Percentiles rank a stretch among this genome's conserved stretches.
Evolutionary conservation across 78 protist genomes (phyloP).

Genomic region (Mastigamoeba balamuthi): DNA sequence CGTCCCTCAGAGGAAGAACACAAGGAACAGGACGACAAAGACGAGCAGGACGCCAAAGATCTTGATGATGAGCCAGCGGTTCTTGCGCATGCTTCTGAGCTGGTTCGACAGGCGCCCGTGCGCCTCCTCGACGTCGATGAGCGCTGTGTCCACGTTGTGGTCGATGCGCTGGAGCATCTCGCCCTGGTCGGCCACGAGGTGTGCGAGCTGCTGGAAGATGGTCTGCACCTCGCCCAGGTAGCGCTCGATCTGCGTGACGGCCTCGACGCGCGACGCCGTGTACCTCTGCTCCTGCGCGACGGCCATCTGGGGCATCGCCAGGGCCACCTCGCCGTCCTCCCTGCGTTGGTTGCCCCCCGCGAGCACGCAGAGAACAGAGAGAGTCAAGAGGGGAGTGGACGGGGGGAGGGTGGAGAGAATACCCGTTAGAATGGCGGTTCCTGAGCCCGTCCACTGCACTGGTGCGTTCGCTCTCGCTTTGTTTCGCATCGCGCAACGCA

Average conservation of each 20-base stretch:
- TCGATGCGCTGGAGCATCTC: neutral
- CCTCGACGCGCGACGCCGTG: neutral
- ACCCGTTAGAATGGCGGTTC: no score
- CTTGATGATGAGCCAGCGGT: constrained; percentile 14
- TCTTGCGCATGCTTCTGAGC: neutral
- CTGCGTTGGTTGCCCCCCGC: neutral
- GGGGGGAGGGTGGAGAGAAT: neutral
- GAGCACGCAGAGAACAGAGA: no score
- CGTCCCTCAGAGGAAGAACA: neutral
- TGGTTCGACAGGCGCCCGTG: neutral
- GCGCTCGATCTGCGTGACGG: constrained; percentile 15
- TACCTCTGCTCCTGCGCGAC: neutral
- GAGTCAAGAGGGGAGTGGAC: neutral
- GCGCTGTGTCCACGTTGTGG: neutral
- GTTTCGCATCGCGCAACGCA: neutral
- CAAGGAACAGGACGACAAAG: neutral
- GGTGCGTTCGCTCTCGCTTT: no score
- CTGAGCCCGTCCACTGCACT: no score
- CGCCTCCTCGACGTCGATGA: neutral
- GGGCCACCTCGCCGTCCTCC: neutral
- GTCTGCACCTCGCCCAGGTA: constrained; percentile 18
- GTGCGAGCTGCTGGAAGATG: constrained; percentile 28
- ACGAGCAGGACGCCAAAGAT: neutral
- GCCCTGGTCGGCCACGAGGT: constrained; percentile 17
- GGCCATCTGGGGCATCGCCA: neutral